A percentile compares a stretch with the other conserved stretches of the same genome.
These are phyloP conservation scores for Metarhizium sp. DNA, from an alignment of 2,329 filamentous ascomycete genomes.

Conservation along the genomic window DNA sequence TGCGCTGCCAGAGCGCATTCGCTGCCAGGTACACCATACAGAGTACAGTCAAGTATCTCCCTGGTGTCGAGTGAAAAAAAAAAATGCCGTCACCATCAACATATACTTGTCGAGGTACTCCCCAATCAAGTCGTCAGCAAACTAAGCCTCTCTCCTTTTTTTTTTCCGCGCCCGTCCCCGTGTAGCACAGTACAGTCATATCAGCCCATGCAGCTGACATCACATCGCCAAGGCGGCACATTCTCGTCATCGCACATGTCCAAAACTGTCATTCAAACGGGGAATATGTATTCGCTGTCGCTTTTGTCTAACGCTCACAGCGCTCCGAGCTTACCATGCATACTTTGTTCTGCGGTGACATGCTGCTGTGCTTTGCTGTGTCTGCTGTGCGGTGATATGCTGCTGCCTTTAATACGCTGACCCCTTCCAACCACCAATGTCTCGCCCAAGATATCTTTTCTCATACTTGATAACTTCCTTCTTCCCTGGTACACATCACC, in stretches of 20 bases:
- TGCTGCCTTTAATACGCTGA: not conserved
- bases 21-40: too few relatives aligned
- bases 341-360: not conserved
- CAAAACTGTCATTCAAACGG: not conserved
- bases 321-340: not conserved
- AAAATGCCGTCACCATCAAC: too few relatives aligned
- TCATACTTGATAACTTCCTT: not conserved
- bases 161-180: too few relatives aligned
- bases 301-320: constrained; percentile 1
- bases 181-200: not conserved
- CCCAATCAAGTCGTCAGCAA: too few relatives aligned
- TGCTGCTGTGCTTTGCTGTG: not conserved
- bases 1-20: too few relatives aligned
- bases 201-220: not conserved
- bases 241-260: not conserved
- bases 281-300: not conserved
- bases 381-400: not conserved
- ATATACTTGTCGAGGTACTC: too few relatives aligned
- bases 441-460: not conserved
- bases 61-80: too few relatives aligned
- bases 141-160: too few relatives aligned
- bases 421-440: too few relatives aligned
- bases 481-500: not conserved
- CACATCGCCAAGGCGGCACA: not conserved
- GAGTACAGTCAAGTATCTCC: too few relatives aligned